A percentile compares a stretch with the other conserved stretches of the same genome.
Evolutionary conservation across 441 rosid species (phyloP).

Genomic region (Caryocar brasiliense): DNA sequence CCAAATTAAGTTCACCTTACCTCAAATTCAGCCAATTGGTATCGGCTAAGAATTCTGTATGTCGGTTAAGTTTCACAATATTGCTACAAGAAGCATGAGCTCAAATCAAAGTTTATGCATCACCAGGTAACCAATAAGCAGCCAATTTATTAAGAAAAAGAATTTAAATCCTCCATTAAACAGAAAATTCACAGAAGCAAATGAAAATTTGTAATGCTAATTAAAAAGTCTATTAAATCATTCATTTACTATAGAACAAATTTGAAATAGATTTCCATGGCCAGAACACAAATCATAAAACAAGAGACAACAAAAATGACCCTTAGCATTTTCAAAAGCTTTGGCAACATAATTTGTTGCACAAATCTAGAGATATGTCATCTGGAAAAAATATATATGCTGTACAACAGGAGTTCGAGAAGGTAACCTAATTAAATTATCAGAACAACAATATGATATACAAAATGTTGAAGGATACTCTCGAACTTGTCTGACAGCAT

Average conservation of each 20-base stretch:
- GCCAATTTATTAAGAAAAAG: too few relatives aligned
- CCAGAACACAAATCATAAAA: neutral
- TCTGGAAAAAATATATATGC: neutral
- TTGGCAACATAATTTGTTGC: neutral
- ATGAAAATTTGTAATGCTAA: too few relatives aligned
- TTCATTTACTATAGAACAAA: too few relatives aligned
- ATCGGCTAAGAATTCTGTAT: constrained; percentile 67
- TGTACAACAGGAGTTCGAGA: neutral
- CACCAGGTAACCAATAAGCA: too few relatives aligned
- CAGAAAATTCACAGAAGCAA: too few relatives aligned
- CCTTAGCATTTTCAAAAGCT: neutral
- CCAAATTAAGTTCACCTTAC: constrained; percentile 22
- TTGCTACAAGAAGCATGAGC: neutral
- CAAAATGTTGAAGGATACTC: constrained; percentile 58
- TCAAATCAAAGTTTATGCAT: neutral
- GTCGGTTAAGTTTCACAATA: constrained; percentile 39
- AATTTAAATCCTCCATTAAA: too few relatives aligned
- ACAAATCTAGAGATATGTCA: too few relatives aligned
- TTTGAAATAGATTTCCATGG: too few relatives aligned
- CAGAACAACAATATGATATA: neutral
- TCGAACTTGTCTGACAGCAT: constrained; percentile 93
- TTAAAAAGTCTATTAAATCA: too few relatives aligned
- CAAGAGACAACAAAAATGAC: neutral
- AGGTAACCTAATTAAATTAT: neutral
- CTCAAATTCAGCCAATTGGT: constrained; percentile 88